Base-by-base conservation (phyloP, 192 early-diverging fungal genomes). In the Nowakowskiella sp. region DNA sequence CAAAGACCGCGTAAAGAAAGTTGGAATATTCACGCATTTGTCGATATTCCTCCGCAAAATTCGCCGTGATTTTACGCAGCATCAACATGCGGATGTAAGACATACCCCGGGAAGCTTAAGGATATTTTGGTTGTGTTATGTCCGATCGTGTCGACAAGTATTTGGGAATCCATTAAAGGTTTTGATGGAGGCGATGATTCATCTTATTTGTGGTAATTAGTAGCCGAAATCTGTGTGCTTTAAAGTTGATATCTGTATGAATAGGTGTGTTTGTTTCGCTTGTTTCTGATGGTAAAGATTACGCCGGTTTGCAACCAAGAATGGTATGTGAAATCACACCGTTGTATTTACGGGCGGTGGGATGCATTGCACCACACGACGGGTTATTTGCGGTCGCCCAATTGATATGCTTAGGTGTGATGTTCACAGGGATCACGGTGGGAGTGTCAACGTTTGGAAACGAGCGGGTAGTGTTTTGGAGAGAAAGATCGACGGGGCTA, bases 381-480 rank as follows among this genome's bases (percentile, higher is more conserved):
- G n/a, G n/a, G n/a, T n/a, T n/a, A n/a, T n/a, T n/a, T n/a, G n/a
- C 70, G 3, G 70, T 64, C 25, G 82, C 76, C 16, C 70, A 76
- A 47, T 84, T 84, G 42, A 68, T 81, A 25, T 51, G 59, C 5
- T 55, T 84, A 10, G 82, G 82, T 10, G 62, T 71, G 9, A 64
- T 78, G 25, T 84, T 84, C 46, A 71, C 73, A 1, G 82, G 82
- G 0, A 78, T 84, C 33, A 68, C 70, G 16, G 73, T 73, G 5
- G 81, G 78, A 6, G 32, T 60, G n/a, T 57, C 65, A 49, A 84
- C 82, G 0, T 84, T 84, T 69, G 79, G 79, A 8, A 65, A 70
- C 19, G 82, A 84, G 57, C 68, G 72, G 42, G 61, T 82, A 8
- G 82, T 84, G 6, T 84, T 71, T 31, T 84, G 82, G 82, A 70